Percentiles rank a stretch among this genome's conserved stretches.
Evolutionary conservation across 495 filamentous ascomycete genomes (phyloP).

Genomic region (Aspergillus cristatus): DNA sequence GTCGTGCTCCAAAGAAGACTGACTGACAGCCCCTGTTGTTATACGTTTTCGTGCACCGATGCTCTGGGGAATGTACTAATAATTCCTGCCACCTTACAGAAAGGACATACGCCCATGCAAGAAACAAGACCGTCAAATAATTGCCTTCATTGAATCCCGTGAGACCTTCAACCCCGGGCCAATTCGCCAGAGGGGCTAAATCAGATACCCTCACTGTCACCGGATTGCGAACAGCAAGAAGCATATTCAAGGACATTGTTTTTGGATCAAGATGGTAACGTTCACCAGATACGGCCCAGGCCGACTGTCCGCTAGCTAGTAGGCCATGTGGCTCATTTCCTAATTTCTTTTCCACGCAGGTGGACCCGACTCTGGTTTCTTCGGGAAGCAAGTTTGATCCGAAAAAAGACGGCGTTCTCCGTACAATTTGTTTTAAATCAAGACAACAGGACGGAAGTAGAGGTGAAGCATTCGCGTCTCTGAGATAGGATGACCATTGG

Average conservation of each 20-base stretch:
- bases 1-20: conserved; percentile 11
- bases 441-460: conserved; percentile 9
- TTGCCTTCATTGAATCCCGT: conserved; percentile 14
- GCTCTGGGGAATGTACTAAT: not conserved
- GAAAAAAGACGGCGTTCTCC: conserved; percentile 15
- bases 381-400: conserved; percentile 7
- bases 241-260: conserved; percentile 11
- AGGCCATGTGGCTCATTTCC: conserved; percentile 5
- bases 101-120: conserved; percentile 22
- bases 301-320: conserved; percentile 13
- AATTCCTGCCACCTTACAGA: conserved; percentile 19
- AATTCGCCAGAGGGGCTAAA: conserved; percentile 12
- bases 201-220: conserved; percentile 12
- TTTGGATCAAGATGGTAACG: conserved; percentile 10
- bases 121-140: conserved; percentile 13
- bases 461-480: conserved; percentile 1
- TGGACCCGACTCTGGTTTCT: conserved; percentile 9
- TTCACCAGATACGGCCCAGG: conserved; percentile 14
- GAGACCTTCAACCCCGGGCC: conserved; percentile 15
- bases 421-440: conserved; percentile 8
- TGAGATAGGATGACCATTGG: conserved; percentile 14
- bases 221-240: conserved; percentile 6
- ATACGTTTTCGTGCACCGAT: no score
- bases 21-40: no score
- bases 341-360: conserved; percentile 11